Evolutionary conservation across 78 protist species (phyloP), one percentile per base, ranked within the genome.

Genomic region (Pelomyxa schiedti): DNA sequence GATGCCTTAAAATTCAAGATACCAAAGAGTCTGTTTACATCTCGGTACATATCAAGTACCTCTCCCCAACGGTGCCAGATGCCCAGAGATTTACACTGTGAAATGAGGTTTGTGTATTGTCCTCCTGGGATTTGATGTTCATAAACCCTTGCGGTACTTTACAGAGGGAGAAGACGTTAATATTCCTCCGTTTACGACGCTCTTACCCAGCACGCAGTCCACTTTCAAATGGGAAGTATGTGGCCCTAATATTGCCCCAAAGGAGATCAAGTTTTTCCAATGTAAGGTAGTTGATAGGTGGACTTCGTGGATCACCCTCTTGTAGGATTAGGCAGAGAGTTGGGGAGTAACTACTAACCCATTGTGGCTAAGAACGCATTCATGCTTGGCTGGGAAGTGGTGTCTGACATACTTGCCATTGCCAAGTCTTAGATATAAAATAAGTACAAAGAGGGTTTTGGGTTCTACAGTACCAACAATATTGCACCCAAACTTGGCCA

Each of bases 61-160:
- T 47, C 78, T 1, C 35, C 38, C 96, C 96, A 92, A 40, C 66
- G 69, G 66, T 72, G 78, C 32, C 64, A 40, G 8, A 89, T 81
- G 9, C 93, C 91, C 72, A 92, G 69, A 7, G 83, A 63, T 58
- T 64, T 0, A 7, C 84, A 42, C 72, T 92, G 96, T 83, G 77
- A 78, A 53, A 69, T 74, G n/a, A 92, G 86, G 87, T 92, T 92
- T 64, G 92, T 78, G 87, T 83, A 89, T 87, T 92, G 96, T 1
- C 96, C 94, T 9, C 96, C 96, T 24, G 96, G 96, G 26, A 93
- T 93, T 81, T 93, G 88, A 78, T 93, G 86, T n/a, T 64, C 66
- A 77, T 81, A 90, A 1, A 92, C 93, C 35, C 71, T n/a, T 82
- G 84, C 36, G 70, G 63, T 1, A 2, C 41, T 78, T 8, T 22